Conservation (phyloP, 805 yeast species). For the Spathaspora passalidarum region DNA sequence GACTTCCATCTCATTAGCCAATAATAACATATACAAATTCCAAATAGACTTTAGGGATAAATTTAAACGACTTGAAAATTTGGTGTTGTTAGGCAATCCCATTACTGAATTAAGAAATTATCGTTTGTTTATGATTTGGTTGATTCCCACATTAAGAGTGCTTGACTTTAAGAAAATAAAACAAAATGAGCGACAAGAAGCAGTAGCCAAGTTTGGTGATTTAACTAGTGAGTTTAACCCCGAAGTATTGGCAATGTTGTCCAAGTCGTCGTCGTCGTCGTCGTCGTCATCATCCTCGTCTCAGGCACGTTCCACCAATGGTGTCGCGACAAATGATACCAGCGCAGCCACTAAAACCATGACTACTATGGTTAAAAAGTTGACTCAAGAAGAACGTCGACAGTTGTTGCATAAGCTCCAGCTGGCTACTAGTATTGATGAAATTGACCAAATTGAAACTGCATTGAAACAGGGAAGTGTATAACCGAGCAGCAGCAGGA, state of each 20-base stretch:
- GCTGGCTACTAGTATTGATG: conserved; percentile 67
- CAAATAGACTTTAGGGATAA: conserved; percentile 28
- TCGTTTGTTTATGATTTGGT: conserved; percentile 56
- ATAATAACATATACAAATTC: conserved; percentile 49
- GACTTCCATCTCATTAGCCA: conserved; percentile 47
- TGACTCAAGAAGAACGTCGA: conserved; percentile 53
- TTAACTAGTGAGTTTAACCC: conserved; percentile 2
- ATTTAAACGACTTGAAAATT: conserved; percentile 41
- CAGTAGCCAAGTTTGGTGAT: conserved; percentile 41
- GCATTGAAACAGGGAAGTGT: conserved; percentile 31
- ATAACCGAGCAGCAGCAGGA: too few relatives aligned
- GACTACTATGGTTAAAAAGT: conserved; percentile 37
- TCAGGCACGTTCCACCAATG: background rate
- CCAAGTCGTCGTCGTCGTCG: background rate
- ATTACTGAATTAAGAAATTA: conserved; percentile 50
- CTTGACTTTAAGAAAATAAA: conserved; percentile 69
- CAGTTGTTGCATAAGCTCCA: conserved; percentile 52
- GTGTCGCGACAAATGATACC: background rate
- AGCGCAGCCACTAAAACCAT: conserved; percentile 18
- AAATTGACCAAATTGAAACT: conserved; percentile 68
- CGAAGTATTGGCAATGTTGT: conserved; percentile 4
- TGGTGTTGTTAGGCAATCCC: conserved; percentile 60
- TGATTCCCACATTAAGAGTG: conserved; percentile 58
- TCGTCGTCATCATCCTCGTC: background rate
- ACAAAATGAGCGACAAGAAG: conserved; percentile 47